Percentiles rank a stretch among this genome's conserved stretches.
Conservation (phyloP, 2,329 filamentous ascomycete species). For the Akanthomyces uredinophilus region DNA sequence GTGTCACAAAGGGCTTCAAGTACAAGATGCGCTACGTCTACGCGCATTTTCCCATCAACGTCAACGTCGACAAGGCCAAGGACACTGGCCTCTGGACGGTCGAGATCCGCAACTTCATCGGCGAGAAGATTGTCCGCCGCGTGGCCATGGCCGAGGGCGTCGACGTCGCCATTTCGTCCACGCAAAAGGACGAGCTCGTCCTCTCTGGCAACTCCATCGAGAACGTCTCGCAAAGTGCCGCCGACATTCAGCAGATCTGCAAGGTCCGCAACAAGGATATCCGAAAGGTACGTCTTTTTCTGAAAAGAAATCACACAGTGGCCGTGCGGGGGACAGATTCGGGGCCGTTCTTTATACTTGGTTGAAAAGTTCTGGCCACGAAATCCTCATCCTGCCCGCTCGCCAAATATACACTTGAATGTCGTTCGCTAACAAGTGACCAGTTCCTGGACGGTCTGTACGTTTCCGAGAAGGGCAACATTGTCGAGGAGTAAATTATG, state of each 20-base stretch:
- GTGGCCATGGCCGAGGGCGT: constrained; percentile 88
- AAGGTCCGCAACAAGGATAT: constrained; percentile 99
- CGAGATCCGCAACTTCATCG: constrained; percentile 99
- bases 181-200: constrained; percentile 96
- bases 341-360: not conserved
- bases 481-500: constrained; percentile 62
- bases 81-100: constrained; percentile 86
- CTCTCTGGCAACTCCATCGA: constrained; percentile 93
- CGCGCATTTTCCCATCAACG: constrained; percentile 99
- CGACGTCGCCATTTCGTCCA: constrained; percentile 81
- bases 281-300: constrained; percentile 70
- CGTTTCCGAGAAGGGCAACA: constrained; percentile 98
- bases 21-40: constrained; percentile 99
- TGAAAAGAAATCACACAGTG: no score
- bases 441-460: constrained; percentile 99
- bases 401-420: not conserved
- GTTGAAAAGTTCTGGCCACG: no score
- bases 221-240: constrained; percentile 94
- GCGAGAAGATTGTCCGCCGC: constrained; percentile 97
- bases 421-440: constrained; percentile 21
- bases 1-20: constrained; percentile 98
- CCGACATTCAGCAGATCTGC: constrained; percentile 99
- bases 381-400: not conserved
- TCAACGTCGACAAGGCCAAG: constrained; percentile 94
- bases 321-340: no score